Percentiles rank a stretch among this genome's conserved stretches.
Evolutionary conservation across 2,329 filamentous ascomycete genomes (phyloP).

Genomic region (Fusarium miscanthi): DNA sequence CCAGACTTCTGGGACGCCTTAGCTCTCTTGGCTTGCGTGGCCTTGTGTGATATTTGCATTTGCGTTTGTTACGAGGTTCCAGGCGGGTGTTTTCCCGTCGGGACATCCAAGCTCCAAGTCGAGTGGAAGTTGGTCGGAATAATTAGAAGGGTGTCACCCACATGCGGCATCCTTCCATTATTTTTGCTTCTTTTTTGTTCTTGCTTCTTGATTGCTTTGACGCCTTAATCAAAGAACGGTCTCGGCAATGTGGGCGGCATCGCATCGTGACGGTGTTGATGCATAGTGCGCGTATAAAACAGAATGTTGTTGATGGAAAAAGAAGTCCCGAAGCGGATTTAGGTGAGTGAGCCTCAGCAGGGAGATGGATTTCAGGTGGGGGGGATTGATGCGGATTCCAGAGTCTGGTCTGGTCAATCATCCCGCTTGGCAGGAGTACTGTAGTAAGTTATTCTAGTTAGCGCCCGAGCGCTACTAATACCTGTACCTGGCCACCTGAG

Average conservation of each 20-base stretch:
- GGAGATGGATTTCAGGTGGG: conserved; percentile 1
- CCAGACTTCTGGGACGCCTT: conserved; percentile 34
- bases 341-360: conserved; percentile 7
- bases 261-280: neutral
- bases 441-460: neutral
- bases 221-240: conserved; percentile 9
- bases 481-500: conserved; percentile 26
- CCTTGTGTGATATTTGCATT: neutral
- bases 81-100: neutral
- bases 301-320: conserved; percentile 40
- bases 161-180: neutral
- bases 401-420: neutral
- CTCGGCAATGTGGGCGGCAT: conserved; percentile 20
- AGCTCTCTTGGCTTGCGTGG: conserved; percentile 27
- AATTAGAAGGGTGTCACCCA: conserved; percentile 2
- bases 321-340: conserved; percentile 10
- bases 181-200: conserved; percentile 7
- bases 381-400: neutral
- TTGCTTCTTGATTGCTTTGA: neutral
- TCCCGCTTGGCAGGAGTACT: neutral
- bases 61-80: conserved; percentile 12
- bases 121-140: conserved; percentile 8
- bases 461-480: conserved; percentile 7
- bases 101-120: conserved; percentile 1
- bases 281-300: conserved; percentile 20